A percentile compares a stretch with the other conserved stretches of the same genome.
These are phyloP conservation scores for Phytophthora podocarpi DNA, from an alignment of 352 stramenopile species.

Conservation along the genomic window DNA sequence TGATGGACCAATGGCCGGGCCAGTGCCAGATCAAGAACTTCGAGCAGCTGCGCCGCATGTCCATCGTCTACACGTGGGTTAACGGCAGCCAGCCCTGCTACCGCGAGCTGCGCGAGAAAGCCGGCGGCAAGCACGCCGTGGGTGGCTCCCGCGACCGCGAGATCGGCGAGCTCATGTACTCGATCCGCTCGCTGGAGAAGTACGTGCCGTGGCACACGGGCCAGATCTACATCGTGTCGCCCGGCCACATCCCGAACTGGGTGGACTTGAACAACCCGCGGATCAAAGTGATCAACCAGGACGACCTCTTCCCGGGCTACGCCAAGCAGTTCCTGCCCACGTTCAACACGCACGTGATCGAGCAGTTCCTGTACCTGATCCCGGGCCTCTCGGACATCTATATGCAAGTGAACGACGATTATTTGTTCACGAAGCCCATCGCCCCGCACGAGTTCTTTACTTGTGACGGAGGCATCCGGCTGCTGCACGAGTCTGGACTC, in stretches of 20 bases:
- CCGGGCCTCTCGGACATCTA: conserved; percentile 86
- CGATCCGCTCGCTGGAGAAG: conserved; percentile 85
- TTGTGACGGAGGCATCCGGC: conserved; percentile 82
- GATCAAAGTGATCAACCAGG: conserved; percentile 89
- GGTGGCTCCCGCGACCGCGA: conserved; percentile 85
- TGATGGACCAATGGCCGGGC: conserved; percentile 68
- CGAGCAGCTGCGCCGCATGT: conserved; percentile 81
- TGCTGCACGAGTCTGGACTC: conserved; percentile 76
- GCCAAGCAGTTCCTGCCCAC: conserved; percentile 80
- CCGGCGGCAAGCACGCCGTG: conserved; percentile 71
- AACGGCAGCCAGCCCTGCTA: conserved; percentile 90
- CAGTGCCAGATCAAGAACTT: conserved; percentile 90
- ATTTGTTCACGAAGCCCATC: conserved; percentile 86
- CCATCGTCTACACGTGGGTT: conserved; percentile 91
- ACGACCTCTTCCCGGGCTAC: conserved; percentile 85
- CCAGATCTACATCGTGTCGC: conserved; percentile 86
- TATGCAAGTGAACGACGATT: conserved; percentile 92
- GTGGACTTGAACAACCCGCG: conserved; percentile 79
- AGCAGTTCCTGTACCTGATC: conserved; percentile 89
- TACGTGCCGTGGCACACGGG: conserved; percentile 85
- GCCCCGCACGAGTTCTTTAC: conserved; percentile 86
- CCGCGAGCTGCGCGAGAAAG: conserved; percentile 62
- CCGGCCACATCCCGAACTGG: conserved; percentile 85
- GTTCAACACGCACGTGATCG: conserved; percentile 91
- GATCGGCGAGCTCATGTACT: conserved; percentile 90